phyloP scores from a whole-genome alignment of 2,329 filamentous ascomycete genomes.

The Penicillium sp. region DNA sequence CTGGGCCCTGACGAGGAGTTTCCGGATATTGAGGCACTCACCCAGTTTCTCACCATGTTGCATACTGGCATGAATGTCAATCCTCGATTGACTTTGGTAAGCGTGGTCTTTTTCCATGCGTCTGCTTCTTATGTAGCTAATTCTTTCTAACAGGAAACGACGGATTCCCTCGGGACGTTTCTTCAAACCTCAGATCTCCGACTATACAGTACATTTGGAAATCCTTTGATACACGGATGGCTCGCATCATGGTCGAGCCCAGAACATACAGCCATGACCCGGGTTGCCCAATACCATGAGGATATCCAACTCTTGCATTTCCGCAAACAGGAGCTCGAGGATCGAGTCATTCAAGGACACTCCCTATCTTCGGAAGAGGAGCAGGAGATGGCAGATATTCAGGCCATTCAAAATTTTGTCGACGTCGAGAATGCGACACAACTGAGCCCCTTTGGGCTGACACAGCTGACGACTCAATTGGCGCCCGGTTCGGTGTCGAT shows the following conservation, averaged over 20 bases:
- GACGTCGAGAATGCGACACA: constrained; percentile 71
- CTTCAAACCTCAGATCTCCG: constrained; percentile 82
- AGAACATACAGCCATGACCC: constrained; percentile 64
- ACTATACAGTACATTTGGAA: constrained; percentile 83
- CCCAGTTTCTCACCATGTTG: constrained; percentile 78
- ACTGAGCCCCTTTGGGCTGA: constrained; percentile 74
- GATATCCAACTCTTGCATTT: constrained; percentile 88
- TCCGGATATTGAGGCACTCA: constrained; percentile 83
- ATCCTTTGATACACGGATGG: constrained; percentile 93
- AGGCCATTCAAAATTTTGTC: constrained; percentile 80
- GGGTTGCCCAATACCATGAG: constrained; percentile 80
- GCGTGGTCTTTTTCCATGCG: background rate
- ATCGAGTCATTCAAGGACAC: constrained; percentile 63
- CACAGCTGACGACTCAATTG: constrained; percentile 66
- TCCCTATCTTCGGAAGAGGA: constrained; percentile 67
- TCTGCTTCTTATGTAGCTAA: background rate
- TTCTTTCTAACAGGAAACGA: constrained; percentile 26
- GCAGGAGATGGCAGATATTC: constrained; percentile 73
- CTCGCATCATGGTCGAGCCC: constrained; percentile 63
- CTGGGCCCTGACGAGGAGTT: constrained; percentile 63
- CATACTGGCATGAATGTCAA: constrained; percentile 99
- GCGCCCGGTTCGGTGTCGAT: constrained; percentile 78
- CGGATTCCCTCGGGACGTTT: constrained; percentile 63
- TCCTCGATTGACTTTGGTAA: constrained; percentile 69
- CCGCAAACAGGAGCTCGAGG: constrained; percentile 79